Evolutionary conservation across 257 asterid species (phyloP).

Genomic region (Leonotis leonurus): DNA sequence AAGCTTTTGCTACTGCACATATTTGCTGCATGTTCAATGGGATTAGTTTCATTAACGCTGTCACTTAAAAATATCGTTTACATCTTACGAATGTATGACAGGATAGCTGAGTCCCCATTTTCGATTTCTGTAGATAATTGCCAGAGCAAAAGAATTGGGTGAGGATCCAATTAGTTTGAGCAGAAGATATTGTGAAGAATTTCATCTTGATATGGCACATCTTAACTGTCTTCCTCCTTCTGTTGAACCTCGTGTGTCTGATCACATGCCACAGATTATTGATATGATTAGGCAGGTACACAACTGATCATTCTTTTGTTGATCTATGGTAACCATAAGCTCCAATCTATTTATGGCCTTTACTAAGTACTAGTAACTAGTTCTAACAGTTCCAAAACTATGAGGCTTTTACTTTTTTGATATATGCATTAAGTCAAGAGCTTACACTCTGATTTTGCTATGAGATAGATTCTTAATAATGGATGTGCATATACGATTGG

Average conservation of each 20-base stretch:
- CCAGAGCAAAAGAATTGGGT: slow-evolving; percentile 75
- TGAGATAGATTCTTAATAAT: slow-evolving; percentile 64
- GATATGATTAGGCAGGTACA: slow-evolving; percentile 80
- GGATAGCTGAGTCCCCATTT: slow-evolving; percentile 62
- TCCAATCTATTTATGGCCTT: background rate
- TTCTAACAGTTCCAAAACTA: background rate
- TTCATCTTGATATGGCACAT: slow-evolving; percentile 69
- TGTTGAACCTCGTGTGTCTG: slow-evolving; percentile 92
- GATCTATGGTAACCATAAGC: background rate
- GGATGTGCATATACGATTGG: slow-evolving; percentile 64
- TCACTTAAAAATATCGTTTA: slow-evolving; percentile 25
- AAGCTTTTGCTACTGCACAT: background rate
- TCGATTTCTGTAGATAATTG: slow-evolving; percentile 79
- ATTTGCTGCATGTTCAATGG: background rate
- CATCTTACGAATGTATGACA: slow-evolving; percentile 36
- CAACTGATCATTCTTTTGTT: background rate
- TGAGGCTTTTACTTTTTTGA: background rate
- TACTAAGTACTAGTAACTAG: background rate
- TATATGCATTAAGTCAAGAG: background rate
- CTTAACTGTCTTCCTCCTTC: slow-evolving; percentile 87
- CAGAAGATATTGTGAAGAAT: slow-evolving; percentile 81
- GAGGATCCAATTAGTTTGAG: slow-evolving; percentile 84
- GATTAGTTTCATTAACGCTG: background rate
- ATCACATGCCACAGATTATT: slow-evolving; percentile 77
- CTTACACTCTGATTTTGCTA: slow-evolving; percentile 17